phyloP scores from a whole-genome alignment of 2,329 filamentous ascomycete genomes.

The Alternaria postmessia region DNA sequence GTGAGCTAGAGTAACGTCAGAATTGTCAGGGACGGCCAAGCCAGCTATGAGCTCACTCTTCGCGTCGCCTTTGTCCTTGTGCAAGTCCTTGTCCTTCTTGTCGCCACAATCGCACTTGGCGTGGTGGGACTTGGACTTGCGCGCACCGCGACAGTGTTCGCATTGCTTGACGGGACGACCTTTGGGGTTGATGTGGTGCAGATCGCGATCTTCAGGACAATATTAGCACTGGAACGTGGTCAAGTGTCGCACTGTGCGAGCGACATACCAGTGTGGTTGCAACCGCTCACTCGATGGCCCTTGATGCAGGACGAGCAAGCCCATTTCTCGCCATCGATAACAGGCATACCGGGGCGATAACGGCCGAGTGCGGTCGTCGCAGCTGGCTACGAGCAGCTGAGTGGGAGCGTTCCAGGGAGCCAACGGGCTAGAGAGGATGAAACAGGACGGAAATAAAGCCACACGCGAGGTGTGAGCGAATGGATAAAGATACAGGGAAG shows the following conservation, averaged over 20 bases:
- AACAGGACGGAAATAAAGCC: conserved; percentile 27
- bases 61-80: conserved; percentile 56
- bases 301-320: conserved; percentile 98
- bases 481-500: conserved; percentile 30
- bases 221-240: conserved; percentile 26
- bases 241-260: conserved; percentile 20
- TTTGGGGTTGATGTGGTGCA: conserved; percentile 97
- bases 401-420: conserved; percentile 21
- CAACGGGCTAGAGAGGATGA: conserved; percentile 18
- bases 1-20: conserved; percentile 46
- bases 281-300: conserved; percentile 98
- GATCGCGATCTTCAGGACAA: conserved; percentile 74
- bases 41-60: conserved; percentile 50
- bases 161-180: conserved; percentile 98
- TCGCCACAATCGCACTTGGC: conserved; percentile 97
- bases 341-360: conserved; percentile 45
- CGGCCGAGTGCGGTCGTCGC: conserved; percentile 48
- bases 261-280: conserved; percentile 84
- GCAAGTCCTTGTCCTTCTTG: conserved; percentile 72
- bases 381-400: conserved; percentile 37
- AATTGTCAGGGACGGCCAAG: conserved; percentile 34
- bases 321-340: conserved; percentile 88
- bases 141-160: conserved; percentile 92
- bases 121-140: conserved; percentile 94
- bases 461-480: conserved; percentile 22